These are phyloP conservation scores for Rhododendron simsii DNA, from an alignment of 148 eudicot species.

Conservation along the genomic window DNA sequence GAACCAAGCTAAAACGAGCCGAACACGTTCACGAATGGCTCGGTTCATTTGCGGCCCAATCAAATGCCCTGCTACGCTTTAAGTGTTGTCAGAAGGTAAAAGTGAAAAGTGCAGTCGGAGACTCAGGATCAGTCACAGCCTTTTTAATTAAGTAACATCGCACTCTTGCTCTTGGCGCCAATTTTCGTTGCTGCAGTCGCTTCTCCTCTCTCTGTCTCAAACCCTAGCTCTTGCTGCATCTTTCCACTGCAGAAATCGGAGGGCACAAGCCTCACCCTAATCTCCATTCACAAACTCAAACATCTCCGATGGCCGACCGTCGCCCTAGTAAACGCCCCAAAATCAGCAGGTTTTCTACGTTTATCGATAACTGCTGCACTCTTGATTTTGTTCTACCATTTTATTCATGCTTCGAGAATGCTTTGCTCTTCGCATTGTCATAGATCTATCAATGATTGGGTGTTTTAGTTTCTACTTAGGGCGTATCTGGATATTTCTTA, in stretches of 20 bases:
- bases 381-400: not conserved
- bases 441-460: not conserved
- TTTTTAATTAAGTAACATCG: too few relatives aligned
- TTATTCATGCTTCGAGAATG: not conserved
- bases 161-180: slow-evolving; percentile 2
- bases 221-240: slow-evolving; percentile 16
- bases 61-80: too few relatives aligned
- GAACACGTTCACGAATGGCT: too few relatives aligned
- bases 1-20: too few relatives aligned
- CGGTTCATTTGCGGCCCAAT: too few relatives aligned
- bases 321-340: slow-evolving; percentile 53
- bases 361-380: not conserved
- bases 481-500: not conserved
- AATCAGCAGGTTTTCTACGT: slow-evolving; percentile 43
- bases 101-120: not conserved
- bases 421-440: not conserved
- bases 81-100: too few relatives aligned
- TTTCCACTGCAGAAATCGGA: not conserved
- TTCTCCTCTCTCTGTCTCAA: not conserved
- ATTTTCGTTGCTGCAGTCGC: not conserved
- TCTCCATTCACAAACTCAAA: not conserved
- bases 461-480: not conserved
- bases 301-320: slow-evolving; percentile 35
- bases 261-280: not conserved
- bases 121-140: too few relatives aligned